Evolutionary conservation across 345 rosid genomes (phyloP).

Genomic region (Eutrema heterophyllum): DNA sequence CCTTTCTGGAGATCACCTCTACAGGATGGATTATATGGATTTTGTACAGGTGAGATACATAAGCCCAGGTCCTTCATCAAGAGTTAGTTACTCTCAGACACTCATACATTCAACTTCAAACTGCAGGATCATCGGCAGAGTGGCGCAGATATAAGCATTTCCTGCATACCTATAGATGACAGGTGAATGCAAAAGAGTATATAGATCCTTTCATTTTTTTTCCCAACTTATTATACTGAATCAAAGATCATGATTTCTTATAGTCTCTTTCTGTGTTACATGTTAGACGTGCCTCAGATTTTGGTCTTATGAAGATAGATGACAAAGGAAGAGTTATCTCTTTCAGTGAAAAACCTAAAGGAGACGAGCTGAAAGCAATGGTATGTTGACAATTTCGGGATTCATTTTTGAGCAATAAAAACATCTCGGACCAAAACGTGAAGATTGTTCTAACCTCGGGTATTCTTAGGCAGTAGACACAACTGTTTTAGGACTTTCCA

Average conservation of each 20-base stretch:
- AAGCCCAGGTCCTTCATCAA: not conserved
- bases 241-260: constrained; percentile 21
- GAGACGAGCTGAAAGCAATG: constrained; percentile 75
- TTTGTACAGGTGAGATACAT: constrained; percentile 60
- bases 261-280: constrained; percentile 23
- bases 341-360: constrained; percentile 94
- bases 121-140: constrained; percentile 83
- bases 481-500: constrained; percentile 74
- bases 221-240: not conserved
- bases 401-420: not conserved
- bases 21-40: constrained; percentile 94
- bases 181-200: constrained; percentile 39
- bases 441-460: constrained; percentile 12
- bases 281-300: constrained; percentile 94
- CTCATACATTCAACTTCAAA: constrained; percentile 7
- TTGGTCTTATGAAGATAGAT: constrained; percentile 97
- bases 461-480: constrained; percentile 77
- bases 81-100: not conserved
- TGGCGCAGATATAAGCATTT: constrained; percentile 88
- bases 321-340: constrained; percentile 72
- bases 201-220: not conserved
- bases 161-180: constrained; percentile 76
- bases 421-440: not conserved
- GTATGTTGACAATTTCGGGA: constrained; percentile 29
- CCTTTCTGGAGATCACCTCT: constrained; percentile 92